phyloP scores from a whole-genome alignment of 2,329 filamentous ascomycete genomes.

The Lachnellula occidentalis region DNA sequence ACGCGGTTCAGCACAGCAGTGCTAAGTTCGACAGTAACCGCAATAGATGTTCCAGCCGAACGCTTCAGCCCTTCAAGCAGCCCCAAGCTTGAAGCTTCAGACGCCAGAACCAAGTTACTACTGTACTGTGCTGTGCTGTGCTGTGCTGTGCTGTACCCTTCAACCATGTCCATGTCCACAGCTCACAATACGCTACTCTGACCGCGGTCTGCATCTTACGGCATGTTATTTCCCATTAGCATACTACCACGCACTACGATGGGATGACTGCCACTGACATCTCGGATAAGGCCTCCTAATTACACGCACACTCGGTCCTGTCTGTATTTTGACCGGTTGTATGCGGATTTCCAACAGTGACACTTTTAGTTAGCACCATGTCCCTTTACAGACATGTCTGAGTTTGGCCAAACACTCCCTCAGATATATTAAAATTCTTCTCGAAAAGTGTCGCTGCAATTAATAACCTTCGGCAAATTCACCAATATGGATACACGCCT shows the following conservation, averaged over 20 bases:
- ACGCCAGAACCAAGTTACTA: slow-evolving; percentile 14
- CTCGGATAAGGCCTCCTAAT: slow-evolving; percentile 20
- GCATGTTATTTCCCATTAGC: slow-evolving; percentile 8
- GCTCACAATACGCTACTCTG: slow-evolving; percentile 7
- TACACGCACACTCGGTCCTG: slow-evolving; percentile 6
- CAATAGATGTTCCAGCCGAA: slow-evolving; percentile 8
- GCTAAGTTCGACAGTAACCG: neutral
- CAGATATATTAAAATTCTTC: slow-evolving; percentile 12
- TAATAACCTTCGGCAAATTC: slow-evolving; percentile 13
- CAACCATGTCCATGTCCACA: slow-evolving; percentile 10
- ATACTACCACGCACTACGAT: slow-evolving; percentile 10
- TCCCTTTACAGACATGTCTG: slow-evolving; percentile 3
- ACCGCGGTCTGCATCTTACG: slow-evolving; percentile 13
- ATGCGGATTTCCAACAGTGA: slow-evolving; percentile 4
- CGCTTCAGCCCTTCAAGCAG: slow-evolving; percentile 17
- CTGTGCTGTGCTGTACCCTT: too few relatives aligned
- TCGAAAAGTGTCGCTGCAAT: slow-evolving; percentile 7
- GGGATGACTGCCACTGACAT: slow-evolving; percentile 24
- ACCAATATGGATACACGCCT: slow-evolving; percentile 19
- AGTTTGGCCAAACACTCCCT: slow-evolving; percentile 9
- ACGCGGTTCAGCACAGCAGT: slow-evolving; percentile 3
- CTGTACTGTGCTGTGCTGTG: too few relatives aligned
- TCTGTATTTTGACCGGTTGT: slow-evolving; percentile 11
- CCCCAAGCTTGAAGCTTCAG: slow-evolving; percentile 16
- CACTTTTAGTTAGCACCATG: neutral